Conservation (phyloP, 148 eudicot species). For the Amaranthus hypochondriacus region DNA sequence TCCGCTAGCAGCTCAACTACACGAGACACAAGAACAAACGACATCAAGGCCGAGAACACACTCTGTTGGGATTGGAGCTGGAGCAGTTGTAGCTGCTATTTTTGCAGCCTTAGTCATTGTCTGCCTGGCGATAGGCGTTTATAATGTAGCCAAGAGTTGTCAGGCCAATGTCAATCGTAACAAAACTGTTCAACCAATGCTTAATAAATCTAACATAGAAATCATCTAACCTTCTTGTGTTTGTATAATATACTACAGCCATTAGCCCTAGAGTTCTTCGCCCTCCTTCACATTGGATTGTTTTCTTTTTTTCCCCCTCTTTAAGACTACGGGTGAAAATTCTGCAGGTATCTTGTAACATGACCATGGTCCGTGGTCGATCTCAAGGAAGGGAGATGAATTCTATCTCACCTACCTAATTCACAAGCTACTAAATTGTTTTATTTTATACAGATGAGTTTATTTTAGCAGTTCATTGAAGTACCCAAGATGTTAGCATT, state of each 20-base stretch:
- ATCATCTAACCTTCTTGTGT: not conserved
- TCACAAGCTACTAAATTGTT: not conserved
- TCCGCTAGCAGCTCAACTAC: conserved; percentile 52
- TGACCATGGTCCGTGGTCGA: not conserved
- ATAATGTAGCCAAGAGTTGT: conserved; percentile 39
- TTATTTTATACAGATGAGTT: not conserved
- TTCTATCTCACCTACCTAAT: not conserved
- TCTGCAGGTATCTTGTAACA: too few relatives aligned
- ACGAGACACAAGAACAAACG: conserved; percentile 37
- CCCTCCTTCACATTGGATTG: not conserved
- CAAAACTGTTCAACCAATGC: conserved; percentile 33
- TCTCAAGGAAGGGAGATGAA: not conserved
- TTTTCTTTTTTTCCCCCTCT: not conserved
- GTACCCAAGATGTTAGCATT: not conserved
- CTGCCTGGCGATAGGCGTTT: conserved; percentile 46
- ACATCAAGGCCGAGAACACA: not conserved
- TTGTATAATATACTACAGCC: not conserved
- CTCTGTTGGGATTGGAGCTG: conserved; percentile 22
- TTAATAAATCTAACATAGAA: conserved; percentile 15
- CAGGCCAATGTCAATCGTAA: conserved; percentile 29
- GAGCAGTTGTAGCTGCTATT: conserved; percentile 30
- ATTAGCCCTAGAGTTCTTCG: not conserved
- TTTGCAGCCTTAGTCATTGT: conserved; percentile 33
- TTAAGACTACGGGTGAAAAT: not conserved
- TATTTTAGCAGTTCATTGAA: not conserved